Evolutionary conservation across 2,329 filamentous ascomycete genomes (phyloP).

Genomic region (Grosmannia clavigera): DNA sequence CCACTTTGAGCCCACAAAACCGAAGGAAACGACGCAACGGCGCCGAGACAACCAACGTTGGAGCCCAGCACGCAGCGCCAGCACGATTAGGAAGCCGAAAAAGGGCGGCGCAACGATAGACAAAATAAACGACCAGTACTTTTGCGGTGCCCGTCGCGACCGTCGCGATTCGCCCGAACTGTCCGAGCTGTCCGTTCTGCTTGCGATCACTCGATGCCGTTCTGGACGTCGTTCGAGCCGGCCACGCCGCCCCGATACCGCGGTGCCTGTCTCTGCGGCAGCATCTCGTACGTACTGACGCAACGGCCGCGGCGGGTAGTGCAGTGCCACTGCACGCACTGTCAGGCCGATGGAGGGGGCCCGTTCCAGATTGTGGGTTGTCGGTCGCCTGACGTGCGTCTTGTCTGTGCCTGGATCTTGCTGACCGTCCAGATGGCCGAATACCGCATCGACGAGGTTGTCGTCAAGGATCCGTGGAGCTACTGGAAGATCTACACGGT

Average conservation of each 20-base stretch:
- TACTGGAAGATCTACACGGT: slow-evolving; percentile 12
- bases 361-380: slow-evolving; percentile 11
- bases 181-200: background rate
- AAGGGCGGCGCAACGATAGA: background rate
- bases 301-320: slow-evolving; percentile 9
- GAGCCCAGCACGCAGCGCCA: background rate
- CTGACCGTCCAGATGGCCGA: slow-evolving; percentile 9
- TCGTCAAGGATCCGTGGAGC: slow-evolving; percentile 9
- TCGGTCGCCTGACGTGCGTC: background rate
- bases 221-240: background rate
- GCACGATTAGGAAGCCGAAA: background rate
- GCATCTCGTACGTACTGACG: slow-evolving; percentile 11
- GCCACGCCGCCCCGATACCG: slow-evolving; percentile 4
- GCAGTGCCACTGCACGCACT: slow-evolving; percentile 13
- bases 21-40: background rate
- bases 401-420: background rate
- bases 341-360: slow-evolving; percentile 10
- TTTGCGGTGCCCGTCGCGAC: background rate
- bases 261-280: slow-evolving; percentile 13
- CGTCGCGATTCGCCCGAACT: background rate
- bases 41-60: background rate
- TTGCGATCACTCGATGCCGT: background rate
- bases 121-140: background rate
- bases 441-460: slow-evolving; percentile 11
- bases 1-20: background rate